phyloP scores from a whole-genome alignment of 768 basidiomycete genomes.

The Lactarius hengduanensis region DNA sequence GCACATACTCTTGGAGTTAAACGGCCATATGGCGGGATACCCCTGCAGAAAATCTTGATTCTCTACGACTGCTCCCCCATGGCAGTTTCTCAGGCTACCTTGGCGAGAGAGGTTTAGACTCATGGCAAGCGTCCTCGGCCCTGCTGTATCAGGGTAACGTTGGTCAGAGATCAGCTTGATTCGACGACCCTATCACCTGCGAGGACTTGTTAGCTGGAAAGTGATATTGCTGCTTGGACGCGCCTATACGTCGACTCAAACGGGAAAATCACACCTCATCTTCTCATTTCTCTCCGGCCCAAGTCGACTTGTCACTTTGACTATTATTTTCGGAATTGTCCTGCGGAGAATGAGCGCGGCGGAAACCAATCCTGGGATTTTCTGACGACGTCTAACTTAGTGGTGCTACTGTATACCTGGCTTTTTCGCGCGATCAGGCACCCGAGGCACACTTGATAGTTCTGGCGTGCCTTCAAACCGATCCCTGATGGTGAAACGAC shows the following conservation, averaged over 20 bases:
- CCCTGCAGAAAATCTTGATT: not conserved
- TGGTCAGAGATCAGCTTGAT: not conserved
- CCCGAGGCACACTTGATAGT: not conserved
- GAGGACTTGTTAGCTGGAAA: no score
- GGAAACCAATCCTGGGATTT: not conserved
- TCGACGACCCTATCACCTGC: no score
- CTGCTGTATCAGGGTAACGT: not conserved
- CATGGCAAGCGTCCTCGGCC: not conserved
- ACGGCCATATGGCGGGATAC: not conserved
- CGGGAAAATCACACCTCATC: not conserved
- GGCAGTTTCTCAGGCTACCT: not conserved
- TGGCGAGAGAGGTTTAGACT: not conserved
- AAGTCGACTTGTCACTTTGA: not conserved
- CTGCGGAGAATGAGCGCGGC: not conserved
- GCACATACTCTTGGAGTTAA: not conserved
- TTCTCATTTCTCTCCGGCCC: not conserved
- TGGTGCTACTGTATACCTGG: not conserved
- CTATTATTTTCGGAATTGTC: not conserved
- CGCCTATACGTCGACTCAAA: no score
- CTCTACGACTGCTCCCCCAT: not conserved
- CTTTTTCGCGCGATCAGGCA: not conserved
- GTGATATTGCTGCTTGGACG: no score
- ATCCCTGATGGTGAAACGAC: not conserved
- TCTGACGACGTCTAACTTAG: not conserved
- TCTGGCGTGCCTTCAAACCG: no score